A percentile compares a stretch with the other conserved stretches of the same genome.
Conservation (phyloP, 495 filamentous ascomycete species). For the Cercophora scortea region DNA sequence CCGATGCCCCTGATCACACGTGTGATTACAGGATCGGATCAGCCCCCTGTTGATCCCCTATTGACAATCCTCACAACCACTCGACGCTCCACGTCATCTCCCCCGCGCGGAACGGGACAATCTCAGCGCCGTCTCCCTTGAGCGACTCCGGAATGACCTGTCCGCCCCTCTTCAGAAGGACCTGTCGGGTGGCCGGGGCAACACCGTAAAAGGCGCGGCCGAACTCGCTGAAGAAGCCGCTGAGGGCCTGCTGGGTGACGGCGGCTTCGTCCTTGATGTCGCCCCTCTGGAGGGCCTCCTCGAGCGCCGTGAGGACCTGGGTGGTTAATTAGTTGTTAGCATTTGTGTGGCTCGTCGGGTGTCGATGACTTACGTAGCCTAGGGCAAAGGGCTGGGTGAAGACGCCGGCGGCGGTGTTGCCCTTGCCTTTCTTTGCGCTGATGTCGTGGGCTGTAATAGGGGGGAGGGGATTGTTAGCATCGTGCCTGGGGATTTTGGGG, state of each 20-base stretch:
- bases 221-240: constrained; percentile 66
- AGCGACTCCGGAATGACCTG: constrained; percentile 23
- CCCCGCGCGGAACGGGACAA: constrained; percentile 64
- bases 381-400: constrained; percentile 89
- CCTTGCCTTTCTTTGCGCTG: constrained; percentile 58
- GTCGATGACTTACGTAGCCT: constrained; percentile 38
- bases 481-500: constrained; percentile 26
- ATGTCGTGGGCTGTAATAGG: constrained; percentile 63
- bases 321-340: too few relatives aligned
- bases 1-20: too few relatives aligned
- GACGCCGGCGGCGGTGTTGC: constrained; percentile 69
- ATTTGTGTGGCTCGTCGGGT: too few relatives aligned
- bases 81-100: constrained; percentile 55
- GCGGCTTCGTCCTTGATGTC: constrained; percentile 51
- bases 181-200: constrained; percentile 6
- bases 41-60: too few relatives aligned
- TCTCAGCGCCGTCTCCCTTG: constrained; percentile 41
- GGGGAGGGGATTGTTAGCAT: constrained; percentile 34
- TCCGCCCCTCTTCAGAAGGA: constrained; percentile 12
- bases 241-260: constrained; percentile 62
- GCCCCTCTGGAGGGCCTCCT: constrained; percentile 59
- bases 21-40: too few relatives aligned
- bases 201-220: constrained; percentile 65
- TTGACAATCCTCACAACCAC: constrained; percentile 19
- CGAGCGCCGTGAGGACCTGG: constrained; percentile 57